Percentiles rank a stretch among this genome's conserved stretches.
Evolutionary conservation across 177 flowering plant species (phyloP).

Genomic region (Vitis hybrid): DNA sequence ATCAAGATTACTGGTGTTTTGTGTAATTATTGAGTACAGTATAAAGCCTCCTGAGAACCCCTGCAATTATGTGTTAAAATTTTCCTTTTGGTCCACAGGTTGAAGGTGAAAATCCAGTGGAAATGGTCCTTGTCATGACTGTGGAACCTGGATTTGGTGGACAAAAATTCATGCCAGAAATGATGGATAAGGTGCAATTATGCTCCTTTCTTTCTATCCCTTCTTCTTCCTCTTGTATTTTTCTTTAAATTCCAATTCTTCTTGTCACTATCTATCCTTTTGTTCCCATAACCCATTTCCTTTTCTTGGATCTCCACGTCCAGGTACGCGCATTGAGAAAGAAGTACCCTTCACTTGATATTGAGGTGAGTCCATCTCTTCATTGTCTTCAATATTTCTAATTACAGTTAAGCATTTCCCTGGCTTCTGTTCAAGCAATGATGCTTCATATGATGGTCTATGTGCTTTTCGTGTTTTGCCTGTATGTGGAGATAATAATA

Average conservation of each 20-base stretch:
- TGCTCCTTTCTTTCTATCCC: not conserved
- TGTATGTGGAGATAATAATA: too few relatives aligned
- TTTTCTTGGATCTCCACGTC: constrained; percentile 40
- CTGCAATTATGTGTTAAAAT: not conserved
- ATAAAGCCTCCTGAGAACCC: not conserved
- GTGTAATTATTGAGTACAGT: not conserved
- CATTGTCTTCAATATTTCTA: not conserved
- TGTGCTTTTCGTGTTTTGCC: too few relatives aligned
- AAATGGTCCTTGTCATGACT: constrained; percentile 97
- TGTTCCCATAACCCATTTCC: constrained; percentile 8
- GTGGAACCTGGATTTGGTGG: constrained; percentile 99
- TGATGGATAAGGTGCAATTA: constrained; percentile 80
- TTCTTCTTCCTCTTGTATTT: not conserved
- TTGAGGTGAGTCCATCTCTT: constrained; percentile 55
- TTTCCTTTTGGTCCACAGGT: constrained; percentile 36
- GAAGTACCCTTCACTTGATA: constrained; percentile 89
- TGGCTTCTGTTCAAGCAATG: not conserved
- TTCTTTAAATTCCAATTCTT: not conserved
- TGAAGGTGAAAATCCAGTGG: constrained; percentile 80
- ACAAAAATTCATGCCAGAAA: constrained; percentile 94
- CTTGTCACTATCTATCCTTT: not conserved
- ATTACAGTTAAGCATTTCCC: not conserved
- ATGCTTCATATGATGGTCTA: too few relatives aligned
- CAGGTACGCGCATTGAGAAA: constrained; percentile 76
- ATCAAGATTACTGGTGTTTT: not conserved